Conservation (phyloP, 352 stramenopile genomes). For the Pythium rhizo-oryzae region DNA sequence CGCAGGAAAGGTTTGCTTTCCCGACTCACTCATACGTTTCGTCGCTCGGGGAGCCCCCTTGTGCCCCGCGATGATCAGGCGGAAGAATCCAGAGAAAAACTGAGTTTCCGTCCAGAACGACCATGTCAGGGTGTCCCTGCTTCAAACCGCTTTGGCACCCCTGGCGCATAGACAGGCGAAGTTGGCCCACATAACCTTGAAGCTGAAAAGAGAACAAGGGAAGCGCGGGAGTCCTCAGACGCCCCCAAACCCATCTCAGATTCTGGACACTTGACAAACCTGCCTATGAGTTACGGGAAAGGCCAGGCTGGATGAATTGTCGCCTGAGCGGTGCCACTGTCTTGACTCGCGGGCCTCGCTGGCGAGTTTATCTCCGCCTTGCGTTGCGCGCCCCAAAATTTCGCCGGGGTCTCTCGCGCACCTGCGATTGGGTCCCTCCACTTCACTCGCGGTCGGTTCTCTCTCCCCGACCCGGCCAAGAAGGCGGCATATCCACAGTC, state of each 20-base stretch:
- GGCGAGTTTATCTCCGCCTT: neutral
- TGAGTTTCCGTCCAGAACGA: slow-evolving; percentile 19
- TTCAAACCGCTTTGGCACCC: slow-evolving; percentile 10
- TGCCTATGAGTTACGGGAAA: slow-evolving; percentile 24
- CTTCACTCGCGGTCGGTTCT: neutral
- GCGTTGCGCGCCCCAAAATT: slow-evolving; percentile 3
- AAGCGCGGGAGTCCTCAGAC: neutral
- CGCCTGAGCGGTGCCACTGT: slow-evolving; percentile 1
- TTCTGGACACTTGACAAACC: slow-evolving; percentile 12
- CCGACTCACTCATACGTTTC: slow-evolving; percentile 4
- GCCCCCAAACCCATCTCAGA: slow-evolving; percentile 14
- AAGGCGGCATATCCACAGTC: too few species aligned
- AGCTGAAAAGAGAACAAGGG: slow-evolving; percentile 3
- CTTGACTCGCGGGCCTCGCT: slow-evolving; percentile 11
- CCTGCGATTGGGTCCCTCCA: neutral
- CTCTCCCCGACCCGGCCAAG: too few species aligned
- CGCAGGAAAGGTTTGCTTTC: neutral
- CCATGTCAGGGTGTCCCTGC: neutral
- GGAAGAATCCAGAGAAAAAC: slow-evolving; percentile 22
- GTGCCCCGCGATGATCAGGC: neutral
- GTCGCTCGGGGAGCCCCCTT: neutral
- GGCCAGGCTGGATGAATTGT: neutral
- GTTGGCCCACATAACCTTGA: slow-evolving; percentile 6
- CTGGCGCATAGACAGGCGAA: slow-evolving; percentile 13
- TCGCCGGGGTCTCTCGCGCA: neutral